A percentile compares a stretch with the other conserved stretches of the same genome.
Conservation (phyloP, 2,329 filamentous ascomycete species). For the Cladosporium sp. region DNA sequence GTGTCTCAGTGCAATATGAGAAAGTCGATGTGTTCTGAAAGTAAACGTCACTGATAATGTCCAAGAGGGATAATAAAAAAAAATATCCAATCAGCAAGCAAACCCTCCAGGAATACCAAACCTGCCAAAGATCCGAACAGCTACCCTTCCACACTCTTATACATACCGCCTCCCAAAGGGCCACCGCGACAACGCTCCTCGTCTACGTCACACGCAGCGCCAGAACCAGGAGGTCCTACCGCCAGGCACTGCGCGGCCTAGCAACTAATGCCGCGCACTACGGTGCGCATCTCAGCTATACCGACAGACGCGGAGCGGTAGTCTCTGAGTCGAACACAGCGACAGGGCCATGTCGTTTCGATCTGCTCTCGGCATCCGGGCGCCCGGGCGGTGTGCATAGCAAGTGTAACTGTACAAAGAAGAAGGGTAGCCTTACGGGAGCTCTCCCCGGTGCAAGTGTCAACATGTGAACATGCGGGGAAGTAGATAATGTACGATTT, state of each 20-base stretch:
- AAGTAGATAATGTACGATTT: not conserved
- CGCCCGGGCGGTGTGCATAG: not conserved
- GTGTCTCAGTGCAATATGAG: not conserved
- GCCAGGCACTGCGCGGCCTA: constrained; percentile 5
- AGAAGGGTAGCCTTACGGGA: not conserved
- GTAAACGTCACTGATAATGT: not conserved
- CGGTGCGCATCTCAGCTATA: not conserved
- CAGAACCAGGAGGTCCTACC: not conserved
- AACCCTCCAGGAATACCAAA: not conserved
- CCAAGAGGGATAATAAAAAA: too few relatives aligned
- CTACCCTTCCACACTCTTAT: not conserved
- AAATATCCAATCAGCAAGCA: not conserved
- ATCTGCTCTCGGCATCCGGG: not conserved
- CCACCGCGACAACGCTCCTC: not conserved
- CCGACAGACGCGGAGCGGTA: not conserved
- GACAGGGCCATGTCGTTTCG: not conserved
- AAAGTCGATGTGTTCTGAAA: not conserved
- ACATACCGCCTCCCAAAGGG: not conserved
- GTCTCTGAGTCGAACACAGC: not conserved
- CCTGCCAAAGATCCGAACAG: not conserved
- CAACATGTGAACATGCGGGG: constrained; percentile 15
- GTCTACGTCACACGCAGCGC: not conserved
- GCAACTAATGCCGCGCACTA: constrained; percentile 6
- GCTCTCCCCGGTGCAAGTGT: not conserved
- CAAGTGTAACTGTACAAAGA: not conserved